Evolutionary conservation across 2,329 filamentous ascomycete species (phyloP).

Genomic region (Proliferodiscus dingleyae): DNA sequence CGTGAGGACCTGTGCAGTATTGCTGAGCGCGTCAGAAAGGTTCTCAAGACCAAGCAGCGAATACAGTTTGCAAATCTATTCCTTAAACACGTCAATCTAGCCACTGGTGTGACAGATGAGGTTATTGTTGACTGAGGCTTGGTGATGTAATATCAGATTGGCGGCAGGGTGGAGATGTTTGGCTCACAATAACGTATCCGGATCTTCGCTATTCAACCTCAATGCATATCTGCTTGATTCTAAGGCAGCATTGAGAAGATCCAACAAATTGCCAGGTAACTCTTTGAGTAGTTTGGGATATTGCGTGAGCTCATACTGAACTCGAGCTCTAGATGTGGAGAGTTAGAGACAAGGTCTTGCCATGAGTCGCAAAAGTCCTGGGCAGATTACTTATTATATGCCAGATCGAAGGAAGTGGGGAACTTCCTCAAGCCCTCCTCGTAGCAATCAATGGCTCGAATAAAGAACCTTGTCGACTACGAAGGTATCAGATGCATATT

Average conservation of each 20-base stretch:
- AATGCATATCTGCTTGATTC: conserved; percentile 60
- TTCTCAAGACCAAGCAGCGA: too few relatives aligned
- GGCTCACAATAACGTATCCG: conserved; percentile 57
- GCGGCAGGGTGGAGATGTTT: not conserved
- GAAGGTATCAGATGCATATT: conserved; percentile 2
- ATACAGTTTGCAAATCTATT: too few relatives aligned
- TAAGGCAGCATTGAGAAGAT: conserved; percentile 56
- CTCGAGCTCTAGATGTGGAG: conserved; percentile 48
- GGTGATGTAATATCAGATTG: too few relatives aligned
- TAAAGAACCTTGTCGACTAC: conserved; percentile 45
- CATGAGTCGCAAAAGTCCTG: not conserved
- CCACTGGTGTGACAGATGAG: too few relatives aligned
- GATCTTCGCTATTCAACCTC: conserved; percentile 54
- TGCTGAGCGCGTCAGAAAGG: conserved; percentile 35
- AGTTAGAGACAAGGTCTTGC: conserved; percentile 6
- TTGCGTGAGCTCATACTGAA: conserved; percentile 66
- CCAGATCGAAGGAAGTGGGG: conserved; percentile 62
- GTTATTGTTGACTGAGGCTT: too few relatives aligned
- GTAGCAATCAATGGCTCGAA: conserved; percentile 62
- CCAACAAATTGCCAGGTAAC: conserved; percentile 47
- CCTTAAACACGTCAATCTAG: too few relatives aligned
- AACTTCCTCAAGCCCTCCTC: conserved; percentile 56
- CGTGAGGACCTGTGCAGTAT: conserved; percentile 64
- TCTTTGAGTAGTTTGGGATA: conserved; percentile 57
- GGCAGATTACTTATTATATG: conserved; percentile 63